Conservation (phyloP, 2,329 filamentous ascomycete species). For the Alternaria ethzedia region DNA sequence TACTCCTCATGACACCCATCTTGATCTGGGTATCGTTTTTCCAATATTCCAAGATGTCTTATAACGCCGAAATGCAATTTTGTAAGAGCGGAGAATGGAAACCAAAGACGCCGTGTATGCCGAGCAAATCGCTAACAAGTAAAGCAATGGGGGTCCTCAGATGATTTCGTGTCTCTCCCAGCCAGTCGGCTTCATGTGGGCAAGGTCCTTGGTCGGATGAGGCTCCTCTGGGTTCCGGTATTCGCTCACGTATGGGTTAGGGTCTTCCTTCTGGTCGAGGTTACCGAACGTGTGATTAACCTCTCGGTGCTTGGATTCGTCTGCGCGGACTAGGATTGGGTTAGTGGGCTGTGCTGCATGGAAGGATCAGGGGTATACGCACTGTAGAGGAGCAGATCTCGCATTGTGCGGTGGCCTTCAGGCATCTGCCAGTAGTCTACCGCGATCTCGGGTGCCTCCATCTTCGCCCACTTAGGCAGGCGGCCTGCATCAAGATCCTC, state of each 20-base stretch:
- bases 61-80: conserved; percentile 13
- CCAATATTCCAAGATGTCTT: not conserved
- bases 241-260: conserved; percentile 87
- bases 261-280: conserved; percentile 81
- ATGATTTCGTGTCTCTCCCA: conserved; percentile 78
- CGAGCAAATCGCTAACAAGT: not conserved
- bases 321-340: conserved; percentile 39
- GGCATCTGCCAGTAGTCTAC: conserved; percentile 95
- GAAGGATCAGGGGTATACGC: conserved; percentile 55
- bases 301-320: conserved; percentile 70
- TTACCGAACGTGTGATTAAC: conserved; percentile 96
- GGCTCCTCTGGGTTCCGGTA: conserved; percentile 73
- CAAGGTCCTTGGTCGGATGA: conserved; percentile 73
- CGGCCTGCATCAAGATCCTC: conserved; percentile 84
- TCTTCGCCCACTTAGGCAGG: conserved; percentile 79
- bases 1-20: not conserved
- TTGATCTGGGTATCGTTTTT: conserved; percentile 8
- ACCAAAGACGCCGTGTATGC: not conserved
- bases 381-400: conserved; percentile 81
- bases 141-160: conserved; percentile 14
- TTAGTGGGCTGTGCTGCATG: conserved; percentile 10
- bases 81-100: conserved; percentile 11
- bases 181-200: conserved; percentile 70
- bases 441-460: conserved; percentile 86
- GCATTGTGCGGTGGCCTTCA: conserved; percentile 80